Conservation (phyloP, 2,329 filamentous ascomycete genomes). For the Sarocladium oryzae region DNA sequence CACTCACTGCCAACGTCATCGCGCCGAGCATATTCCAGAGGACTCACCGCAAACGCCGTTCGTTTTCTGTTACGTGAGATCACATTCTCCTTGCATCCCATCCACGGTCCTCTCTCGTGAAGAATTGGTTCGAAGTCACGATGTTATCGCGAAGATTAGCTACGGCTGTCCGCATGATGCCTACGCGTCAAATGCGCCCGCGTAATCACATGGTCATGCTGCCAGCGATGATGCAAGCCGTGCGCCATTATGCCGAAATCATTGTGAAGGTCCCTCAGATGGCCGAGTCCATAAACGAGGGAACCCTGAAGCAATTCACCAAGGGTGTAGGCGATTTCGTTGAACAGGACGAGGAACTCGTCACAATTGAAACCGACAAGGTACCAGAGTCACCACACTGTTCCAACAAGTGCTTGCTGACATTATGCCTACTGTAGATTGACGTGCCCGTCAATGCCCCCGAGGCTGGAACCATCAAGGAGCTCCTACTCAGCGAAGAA, state of each 20-base stretch:
- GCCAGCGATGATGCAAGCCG: slow-evolving; percentile 46
- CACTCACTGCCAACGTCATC: no score
- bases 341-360: slow-evolving; percentile 94
- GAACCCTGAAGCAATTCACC: slow-evolving; percentile 90
- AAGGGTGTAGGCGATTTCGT: slow-evolving; percentile 92
- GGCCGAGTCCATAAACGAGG: slow-evolving; percentile 98
- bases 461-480: slow-evolving; percentile 82
- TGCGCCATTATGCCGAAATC: slow-evolving; percentile 66
- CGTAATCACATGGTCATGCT: slow-evolving; percentile 31
- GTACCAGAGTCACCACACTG: slow-evolving; percentile 33
- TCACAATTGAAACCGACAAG: slow-evolving; percentile 99
- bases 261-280: slow-evolving; percentile 93
- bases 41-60: no score
- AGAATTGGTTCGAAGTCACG: slow-evolving; percentile 15
- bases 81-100: no score
- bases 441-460: slow-evolving; percentile 95
- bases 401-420: background rate
- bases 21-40: no score
- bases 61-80: no score
- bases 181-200: slow-evolving; percentile 31
- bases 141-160: slow-evolving; percentile 40
- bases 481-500: slow-evolving; percentile 86
- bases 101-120: no score
- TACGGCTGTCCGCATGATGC: slow-evolving; percentile 36
- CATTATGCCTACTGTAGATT: slow-evolving; percentile 51